phyloP scores from a whole-genome alignment of 2,329 filamentous ascomycete species.

The Cercospora zeina region DNA sequence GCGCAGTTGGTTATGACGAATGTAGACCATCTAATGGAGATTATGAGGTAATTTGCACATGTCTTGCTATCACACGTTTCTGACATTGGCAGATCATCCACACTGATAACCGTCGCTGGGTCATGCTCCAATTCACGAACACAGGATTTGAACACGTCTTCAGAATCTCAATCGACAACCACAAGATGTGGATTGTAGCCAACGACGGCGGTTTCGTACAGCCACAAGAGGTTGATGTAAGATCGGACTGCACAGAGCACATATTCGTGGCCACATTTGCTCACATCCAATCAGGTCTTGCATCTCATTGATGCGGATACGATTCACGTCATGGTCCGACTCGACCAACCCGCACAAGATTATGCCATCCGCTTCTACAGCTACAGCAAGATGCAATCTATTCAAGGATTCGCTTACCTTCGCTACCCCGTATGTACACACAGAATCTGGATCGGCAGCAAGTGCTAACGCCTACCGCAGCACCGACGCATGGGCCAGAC shows the following conservation, averaged over 20 bases:
- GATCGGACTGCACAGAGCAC: background rate
- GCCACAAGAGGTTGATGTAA: slow-evolving; percentile 23
- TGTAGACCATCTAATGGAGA: slow-evolving; percentile 18
- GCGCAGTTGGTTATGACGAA: slow-evolving; percentile 24
- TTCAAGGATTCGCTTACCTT: slow-evolving; percentile 27
- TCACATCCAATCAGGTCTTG: slow-evolving; percentile 11
- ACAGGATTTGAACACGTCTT: slow-evolving; percentile 26
- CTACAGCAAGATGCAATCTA: slow-evolving; percentile 24
- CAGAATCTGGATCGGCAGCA: too few species aligned
- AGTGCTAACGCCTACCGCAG: background rate
- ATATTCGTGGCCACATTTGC: background rate
- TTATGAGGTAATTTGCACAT: slow-evolving; percentile 11
- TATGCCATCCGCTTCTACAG: slow-evolving; percentile 28
- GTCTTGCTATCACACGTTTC: background rate
- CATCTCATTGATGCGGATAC: slow-evolving; percentile 25
- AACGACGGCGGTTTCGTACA: slow-evolving; percentile 29
- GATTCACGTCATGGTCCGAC: slow-evolving; percentile 25
- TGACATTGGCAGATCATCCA: slow-evolving; percentile 22
- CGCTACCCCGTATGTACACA: slow-evolving; percentile 18
- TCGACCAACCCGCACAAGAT: slow-evolving; percentile 23
- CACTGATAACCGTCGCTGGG: slow-evolving; percentile 25
- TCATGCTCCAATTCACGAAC: slow-evolving; percentile 27
- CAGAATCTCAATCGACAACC: slow-evolving; percentile 27
- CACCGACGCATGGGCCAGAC: slow-evolving; percentile 16
- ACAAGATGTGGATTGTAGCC: slow-evolving; percentile 28